Evolutionary conservation across 108 stramenopile species (phyloP), one percentile per base, ranked within the genome.

Genomic region (Nitzschia sp.): DNA sequence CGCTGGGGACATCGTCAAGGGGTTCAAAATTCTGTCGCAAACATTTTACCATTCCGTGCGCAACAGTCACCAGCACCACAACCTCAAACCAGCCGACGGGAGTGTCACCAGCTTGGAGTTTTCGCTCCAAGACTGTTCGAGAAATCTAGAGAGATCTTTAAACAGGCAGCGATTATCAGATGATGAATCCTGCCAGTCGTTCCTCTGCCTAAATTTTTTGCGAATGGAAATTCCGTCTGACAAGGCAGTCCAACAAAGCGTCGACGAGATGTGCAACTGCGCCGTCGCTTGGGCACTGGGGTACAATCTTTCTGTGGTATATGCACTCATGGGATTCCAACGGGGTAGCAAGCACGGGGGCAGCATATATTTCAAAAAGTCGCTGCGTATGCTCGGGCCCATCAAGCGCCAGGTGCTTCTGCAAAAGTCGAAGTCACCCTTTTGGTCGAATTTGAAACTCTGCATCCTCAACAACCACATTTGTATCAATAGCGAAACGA

Each of bases 401-500:
- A 32, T 32, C 1, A 58, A 58, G 21, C 27, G 57, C 1, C 57
- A 58, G 1, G 33, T 58, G 30, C 16, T 34, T 8, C 16, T 58
- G 57, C 57, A 58, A 17, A 13, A 31, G 16, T 29, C 31, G 3
- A 58, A 34, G 16, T 58, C 57, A 3, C 57, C 57, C 31, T 58
- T 58, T 32, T 58, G 57, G 57, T 34, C 31, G 15, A 58, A 58
- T 32, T 58, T 58, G 57, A 58, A 58, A 34, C 57, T 58, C 26
- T 11, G 26, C 1, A 32, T 58, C 13, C 57, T 58, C n/a, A 58
- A 58, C 21, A 58, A 58, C 32, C n/a, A 32, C 28, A 34, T 58
- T 32, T 58, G 27, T 17, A 32, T 32, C 15, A 11, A 17, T 15
- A 30, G 28, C n/a, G 57, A 58, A 32, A 9, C 9, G 17, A 32